Conservation (phyloP, 495 filamentous ascomycete species). For the Tuber microsphaerosporum region DNA sequence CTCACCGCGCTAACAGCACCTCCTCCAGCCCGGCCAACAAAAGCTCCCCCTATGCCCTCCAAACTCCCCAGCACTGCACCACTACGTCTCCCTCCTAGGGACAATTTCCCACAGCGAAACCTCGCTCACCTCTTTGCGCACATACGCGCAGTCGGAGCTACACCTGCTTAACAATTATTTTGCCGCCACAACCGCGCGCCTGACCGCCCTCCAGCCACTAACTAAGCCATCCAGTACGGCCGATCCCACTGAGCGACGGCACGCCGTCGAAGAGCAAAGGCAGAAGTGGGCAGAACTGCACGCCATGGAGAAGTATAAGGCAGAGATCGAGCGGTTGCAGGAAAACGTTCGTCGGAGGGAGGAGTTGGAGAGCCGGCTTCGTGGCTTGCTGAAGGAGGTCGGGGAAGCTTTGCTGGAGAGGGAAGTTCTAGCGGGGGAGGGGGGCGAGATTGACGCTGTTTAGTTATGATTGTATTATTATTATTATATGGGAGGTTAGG, state of each 20-base stretch:
- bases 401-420: conserved; percentile 29
- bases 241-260: conserved; percentile 2
- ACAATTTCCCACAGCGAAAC: conserved; percentile 17
- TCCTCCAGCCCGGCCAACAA: neutral
- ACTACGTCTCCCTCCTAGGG: conserved; percentile 26
- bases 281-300: conserved; percentile 30
- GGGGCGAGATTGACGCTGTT: conserved; percentile 19
- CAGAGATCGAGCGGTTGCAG: conserved; percentile 21
- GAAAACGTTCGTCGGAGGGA: conserved; percentile 32
- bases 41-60: neutral
- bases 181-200: neutral
- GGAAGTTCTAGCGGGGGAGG: conserved; percentile 19
- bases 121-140: conserved; percentile 26
- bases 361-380: conserved; percentile 24
- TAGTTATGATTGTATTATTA: conserved; percentile 8
- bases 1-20: neutral
- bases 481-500: neutral
- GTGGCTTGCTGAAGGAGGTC: conserved; percentile 29
- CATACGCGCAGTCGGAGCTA: conserved; percentile 23
- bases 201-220: conserved; percentile 18
- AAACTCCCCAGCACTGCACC: conserved; percentile 11
- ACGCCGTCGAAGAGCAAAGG: conserved; percentile 19
- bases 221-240: neutral
- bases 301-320: conserved; percentile 25
- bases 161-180: conserved; percentile 27